Evolutionary conservation across 148 eudicot species (phyloP).

Genomic region (Rhododendron griersonianum): DNA sequence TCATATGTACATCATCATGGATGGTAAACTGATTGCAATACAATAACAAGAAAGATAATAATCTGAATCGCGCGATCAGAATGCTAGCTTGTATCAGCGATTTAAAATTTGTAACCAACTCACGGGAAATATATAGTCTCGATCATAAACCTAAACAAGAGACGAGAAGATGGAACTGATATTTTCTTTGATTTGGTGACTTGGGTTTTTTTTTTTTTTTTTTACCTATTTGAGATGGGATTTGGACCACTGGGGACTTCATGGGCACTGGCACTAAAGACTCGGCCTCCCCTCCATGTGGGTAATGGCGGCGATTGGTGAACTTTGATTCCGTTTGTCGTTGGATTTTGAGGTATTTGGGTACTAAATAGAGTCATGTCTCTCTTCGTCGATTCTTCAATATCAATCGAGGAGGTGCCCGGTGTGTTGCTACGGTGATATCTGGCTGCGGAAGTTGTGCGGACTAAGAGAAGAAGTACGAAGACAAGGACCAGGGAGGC

Average conservation of each 20-base stretch:
- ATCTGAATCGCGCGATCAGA: not conserved
- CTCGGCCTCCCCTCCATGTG: not conserved
- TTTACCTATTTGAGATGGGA: slow-evolving; percentile 36
- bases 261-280: slow-evolving; percentile 22
- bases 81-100: not conserved
- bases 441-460: slow-evolving; percentile 1
- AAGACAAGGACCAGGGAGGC: slow-evolving; percentile 6
- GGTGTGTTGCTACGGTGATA: not conserved
- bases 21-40: not conserved
- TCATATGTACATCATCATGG: not conserved
- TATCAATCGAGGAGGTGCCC: not conserved
- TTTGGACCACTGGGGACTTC: slow-evolving; percentile 44
- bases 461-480: slow-evolving; percentile 4
- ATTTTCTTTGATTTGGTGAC: not conserved
- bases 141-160: not conserved
- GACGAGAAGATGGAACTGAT: not conserved
- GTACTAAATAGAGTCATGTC: not conserved
- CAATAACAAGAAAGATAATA: not conserved
- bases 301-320: not conserved
- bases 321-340: slow-evolving; percentile 1
- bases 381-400: not conserved
- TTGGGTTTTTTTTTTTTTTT: not conserved
- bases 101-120: not conserved
- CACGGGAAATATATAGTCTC: not conserved
- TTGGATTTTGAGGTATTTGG: not conserved